Percentiles rank a stretch among this genome's conserved stretches.
phyloP scores from a whole-genome alignment of 805 yeast genomes.

The Nakazawaea molendinolei region DNA sequence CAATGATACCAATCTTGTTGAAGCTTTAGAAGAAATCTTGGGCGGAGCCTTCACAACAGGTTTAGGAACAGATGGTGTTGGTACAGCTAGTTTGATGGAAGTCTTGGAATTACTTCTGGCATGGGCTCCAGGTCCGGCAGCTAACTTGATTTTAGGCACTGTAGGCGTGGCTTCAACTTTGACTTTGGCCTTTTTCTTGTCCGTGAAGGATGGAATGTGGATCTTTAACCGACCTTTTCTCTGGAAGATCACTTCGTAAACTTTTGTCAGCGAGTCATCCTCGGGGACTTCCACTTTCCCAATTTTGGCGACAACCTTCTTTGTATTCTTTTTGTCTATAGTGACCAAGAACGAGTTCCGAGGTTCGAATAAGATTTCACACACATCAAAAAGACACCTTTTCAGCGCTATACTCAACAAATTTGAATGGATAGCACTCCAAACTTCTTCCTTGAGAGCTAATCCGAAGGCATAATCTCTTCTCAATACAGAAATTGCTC shows the following conservation, averaged over 20 bases:
- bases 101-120: no score
- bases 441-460: slow-evolving; percentile 53
- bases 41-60: neutral
- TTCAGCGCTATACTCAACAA: slow-evolving; percentile 52
- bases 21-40: slow-evolving; percentile 1
- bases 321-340: slow-evolving; percentile 61
- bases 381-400: slow-evolving; percentile 55
- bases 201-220: slow-evolving; percentile 31
- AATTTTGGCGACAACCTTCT: slow-evolving; percentile 54
- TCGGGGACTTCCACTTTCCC: slow-evolving; percentile 17
- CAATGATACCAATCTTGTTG: neutral
- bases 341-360: slow-evolving; percentile 54
- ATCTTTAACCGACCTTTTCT: slow-evolving; percentile 54
- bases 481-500: slow-evolving; percentile 59
- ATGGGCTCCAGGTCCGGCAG: neutral
- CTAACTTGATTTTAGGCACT: slow-evolving; percentile 3
- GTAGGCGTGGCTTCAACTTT: slow-evolving; percentile 13
- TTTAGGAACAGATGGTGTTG: no score
- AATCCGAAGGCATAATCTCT: slow-evolving; percentile 49
- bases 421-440: slow-evolving; percentile 66
- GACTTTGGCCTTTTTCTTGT: slow-evolving; percentile 7
- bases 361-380: slow-evolving; percentile 60
- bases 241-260: slow-evolving; percentile 50
- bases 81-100: no score
- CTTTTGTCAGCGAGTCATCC: slow-evolving; percentile 23